Evolutionary conservation across 2,329 filamentous ascomycete genomes (phyloP), one percentile per base, ranked within the genome.

Genomic region (Rugonectria rugulosa): DNA sequence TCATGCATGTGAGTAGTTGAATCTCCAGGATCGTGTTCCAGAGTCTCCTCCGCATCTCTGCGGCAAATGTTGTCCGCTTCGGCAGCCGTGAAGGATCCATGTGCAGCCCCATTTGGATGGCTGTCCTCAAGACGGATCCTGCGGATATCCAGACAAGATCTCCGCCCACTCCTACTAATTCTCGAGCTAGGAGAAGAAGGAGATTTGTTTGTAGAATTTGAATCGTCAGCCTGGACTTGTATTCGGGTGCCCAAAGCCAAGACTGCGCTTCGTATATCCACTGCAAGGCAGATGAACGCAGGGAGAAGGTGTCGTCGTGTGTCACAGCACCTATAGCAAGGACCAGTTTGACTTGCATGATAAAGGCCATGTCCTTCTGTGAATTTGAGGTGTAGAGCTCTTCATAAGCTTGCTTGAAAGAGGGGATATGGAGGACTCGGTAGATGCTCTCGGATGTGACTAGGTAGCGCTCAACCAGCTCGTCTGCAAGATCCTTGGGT

Each of bases 181-280:
- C 71, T 56, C 68, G 73, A 64, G 79, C 78, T 1, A 82, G 56
- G 4, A 81, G 57, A 2, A 80, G 71, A 0, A 83, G 65, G 3
- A 80, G 67, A 6, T 73, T 72, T 0, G 69, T 76, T 55, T 88
- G 85, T 0, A 88, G 57, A n/a, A 73, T 75, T 24, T 78, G 75
- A 0, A 86, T 70, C 2, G 72, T 77, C 0, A 87, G 71, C 1
- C 77, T 71, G 0, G 77, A 74, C 56, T 87, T 88, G 62, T 79
- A 80, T 3, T 79, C 72, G 0, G 84, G 85, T 5, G 77, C 76
- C 0, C 79, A 78, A 0, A 82, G 46, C 81, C 81, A 88, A 0
- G 77, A 77, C 38, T 83, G 80, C 0, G 79, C 84, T 57, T 86
- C 83, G 50, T 82, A 81, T 0, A 86, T 70, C 85, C 84, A 88